Evolutionary conservation across 768 basidiomycete genomes (phyloP).

Genomic region (Xerocomus potaroensis): DNA sequence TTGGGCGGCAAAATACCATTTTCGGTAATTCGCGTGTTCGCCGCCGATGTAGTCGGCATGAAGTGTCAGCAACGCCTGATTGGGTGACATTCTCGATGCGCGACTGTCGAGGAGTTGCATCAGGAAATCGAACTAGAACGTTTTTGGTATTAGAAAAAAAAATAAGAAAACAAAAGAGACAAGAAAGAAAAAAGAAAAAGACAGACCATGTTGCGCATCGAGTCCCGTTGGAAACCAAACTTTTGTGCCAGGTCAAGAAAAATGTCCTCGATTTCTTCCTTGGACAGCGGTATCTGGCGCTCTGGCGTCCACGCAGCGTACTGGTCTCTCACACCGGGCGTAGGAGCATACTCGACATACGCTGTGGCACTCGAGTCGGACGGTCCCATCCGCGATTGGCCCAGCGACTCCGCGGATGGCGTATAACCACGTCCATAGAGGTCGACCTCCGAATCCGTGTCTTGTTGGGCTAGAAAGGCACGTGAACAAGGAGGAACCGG

Average conservation of each 20-base stretch:
- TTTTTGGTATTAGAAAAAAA: neutral
- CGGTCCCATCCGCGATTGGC: slow-evolving; percentile 52
- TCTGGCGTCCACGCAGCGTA: slow-evolving; percentile 95
- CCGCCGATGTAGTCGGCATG: slow-evolving; percentile 99
- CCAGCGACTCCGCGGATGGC: slow-evolving; percentile 72
- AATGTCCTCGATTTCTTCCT: slow-evolving; percentile 99
- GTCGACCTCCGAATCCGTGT: slow-evolving; percentile 81
- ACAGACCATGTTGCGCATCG: slow-evolving; percentile 89
- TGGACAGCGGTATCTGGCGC: slow-evolving; percentile 91
- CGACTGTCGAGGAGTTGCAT: slow-evolving; percentile 98
- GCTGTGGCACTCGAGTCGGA: slow-evolving; percentile 71
- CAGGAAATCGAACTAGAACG: slow-evolving; percentile 84
- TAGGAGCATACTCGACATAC: slow-evolving; percentile 57
- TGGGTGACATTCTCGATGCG: slow-evolving; percentile 94
- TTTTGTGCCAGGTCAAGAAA: slow-evolving; percentile 97
- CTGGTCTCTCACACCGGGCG: slow-evolving; percentile 64
- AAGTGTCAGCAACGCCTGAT: slow-evolving; percentile 89
- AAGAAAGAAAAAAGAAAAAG: slow-evolving; percentile 8
- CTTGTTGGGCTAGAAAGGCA: slow-evolving; percentile 54
- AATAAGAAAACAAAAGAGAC: slow-evolving; percentile 9
- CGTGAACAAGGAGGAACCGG: slow-evolving; percentile 7
- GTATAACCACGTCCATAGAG: slow-evolving; percentile 66
- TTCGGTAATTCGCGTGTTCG: slow-evolving; percentile 97
- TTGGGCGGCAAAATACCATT: slow-evolving; percentile 99
- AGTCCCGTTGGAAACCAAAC: slow-evolving; percentile 96